phyloP scores from a whole-genome alignment of 2,329 filamentous ascomycete species.

The Neonectria ditissima region DNA sequence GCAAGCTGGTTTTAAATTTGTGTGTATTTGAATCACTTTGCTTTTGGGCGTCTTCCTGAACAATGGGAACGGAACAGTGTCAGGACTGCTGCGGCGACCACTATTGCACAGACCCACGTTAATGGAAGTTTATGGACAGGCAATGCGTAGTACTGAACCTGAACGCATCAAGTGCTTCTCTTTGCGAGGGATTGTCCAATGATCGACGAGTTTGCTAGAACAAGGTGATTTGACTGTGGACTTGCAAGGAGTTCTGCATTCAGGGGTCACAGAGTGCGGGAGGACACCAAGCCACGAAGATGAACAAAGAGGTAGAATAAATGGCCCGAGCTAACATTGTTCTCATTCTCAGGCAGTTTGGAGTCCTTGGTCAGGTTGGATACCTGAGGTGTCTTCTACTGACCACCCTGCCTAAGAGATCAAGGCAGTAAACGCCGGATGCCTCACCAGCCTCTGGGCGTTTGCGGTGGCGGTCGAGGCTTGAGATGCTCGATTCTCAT shows the following conservation, averaged over 20 bases:
- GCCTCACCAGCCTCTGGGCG: not conserved
- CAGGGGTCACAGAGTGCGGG: not conserved
- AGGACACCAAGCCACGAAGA: not conserved
- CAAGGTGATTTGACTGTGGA: not conserved
- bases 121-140: not conserved
- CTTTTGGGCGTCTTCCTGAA: not conserved
- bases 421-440: not conserved
- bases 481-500: not conserved
- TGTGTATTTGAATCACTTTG: not conserved
- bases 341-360: not conserved
- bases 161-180: not conserved
- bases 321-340: not conserved
- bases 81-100: too few relatives aligned
- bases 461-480: not conserved
- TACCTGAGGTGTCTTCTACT: too few relatives aligned
- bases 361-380: not conserved
- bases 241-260: not conserved
- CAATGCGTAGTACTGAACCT: not conserved
- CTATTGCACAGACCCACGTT: not conserved
- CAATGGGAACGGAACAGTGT: not conserved
- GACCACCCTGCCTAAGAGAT: too few relatives aligned
- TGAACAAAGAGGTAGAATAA: not conserved
- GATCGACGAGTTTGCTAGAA: not conserved
- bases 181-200: not conserved
- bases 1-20: not conserved